phyloP scores from a whole-genome alignment of 768 basidiomycete species.

The Tremella fuciformis region DNA sequence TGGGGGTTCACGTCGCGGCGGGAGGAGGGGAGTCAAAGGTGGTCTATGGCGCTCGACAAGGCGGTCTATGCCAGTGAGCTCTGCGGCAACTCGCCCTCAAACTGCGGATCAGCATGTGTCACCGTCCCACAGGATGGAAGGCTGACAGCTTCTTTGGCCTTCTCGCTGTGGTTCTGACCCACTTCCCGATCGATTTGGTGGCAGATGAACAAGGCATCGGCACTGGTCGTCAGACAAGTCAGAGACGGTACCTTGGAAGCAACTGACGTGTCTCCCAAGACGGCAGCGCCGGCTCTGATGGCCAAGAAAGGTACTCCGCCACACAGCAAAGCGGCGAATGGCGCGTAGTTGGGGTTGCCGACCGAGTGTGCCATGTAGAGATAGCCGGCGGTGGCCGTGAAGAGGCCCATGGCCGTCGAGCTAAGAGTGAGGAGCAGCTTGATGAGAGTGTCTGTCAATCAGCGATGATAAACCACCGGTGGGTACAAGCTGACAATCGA shows the following conservation, averaged over 20 bases:
- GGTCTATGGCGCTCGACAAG: too few species aligned
- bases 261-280: slow-evolving; percentile 71
- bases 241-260: not conserved
- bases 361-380: slow-evolving; percentile 83
- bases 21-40: too few species aligned
- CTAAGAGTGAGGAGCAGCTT: slow-evolving; percentile 63
- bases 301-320: slow-evolving; percentile 77
- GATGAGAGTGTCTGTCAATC: slow-evolving; percentile 64
- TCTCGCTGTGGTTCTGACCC: slow-evolving; percentile 58
- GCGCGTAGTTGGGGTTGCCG: slow-evolving; percentile 65
- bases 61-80: too few species aligned
- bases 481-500: slow-evolving; percentile 52
- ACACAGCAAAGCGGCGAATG: slow-evolving; percentile 71
- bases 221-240: slow-evolving; percentile 50
- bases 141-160: slow-evolving; percentile 62
- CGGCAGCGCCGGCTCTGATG: slow-evolving; percentile 75
- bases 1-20: too few species aligned
- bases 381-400: slow-evolving; percentile 77
- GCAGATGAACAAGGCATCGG: slow-evolving; percentile 66
- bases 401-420: slow-evolving; percentile 74
- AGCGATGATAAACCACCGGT: slow-evolving; percentile 22
- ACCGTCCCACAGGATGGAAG: not conserved
- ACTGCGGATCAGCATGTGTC: slow-evolving; percentile 1
- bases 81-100: slow-evolving; percentile 8
- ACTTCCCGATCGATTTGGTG: slow-evolving; percentile 64